Conservation (phyloP, 768 basidiomycete species). For the Cyclocybe aegerita region DNA sequence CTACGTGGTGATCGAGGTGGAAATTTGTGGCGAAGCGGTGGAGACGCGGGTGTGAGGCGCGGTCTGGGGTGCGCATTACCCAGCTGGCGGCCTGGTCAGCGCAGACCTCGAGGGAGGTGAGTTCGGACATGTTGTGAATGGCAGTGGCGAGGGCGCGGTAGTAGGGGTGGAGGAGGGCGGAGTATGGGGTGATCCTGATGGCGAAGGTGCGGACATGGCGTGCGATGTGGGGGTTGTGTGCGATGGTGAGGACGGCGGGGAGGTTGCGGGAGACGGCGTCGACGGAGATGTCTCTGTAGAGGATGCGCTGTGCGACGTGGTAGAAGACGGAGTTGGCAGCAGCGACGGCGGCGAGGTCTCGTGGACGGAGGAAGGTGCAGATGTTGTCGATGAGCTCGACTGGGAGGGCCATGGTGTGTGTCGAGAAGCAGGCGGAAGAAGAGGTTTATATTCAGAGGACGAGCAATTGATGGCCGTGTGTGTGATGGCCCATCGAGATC, state of each 20-base stretch:
- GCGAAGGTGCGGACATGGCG: slow-evolving; percentile 61
- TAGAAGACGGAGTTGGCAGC: slow-evolving; percentile 39
- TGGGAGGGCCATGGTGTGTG: slow-evolving; percentile 51
- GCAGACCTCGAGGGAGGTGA: slow-evolving; percentile 55
- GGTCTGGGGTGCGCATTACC: slow-evolving; percentile 39
- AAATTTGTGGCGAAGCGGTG: slow-evolving; percentile 60
- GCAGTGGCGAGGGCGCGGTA: slow-evolving; percentile 51
- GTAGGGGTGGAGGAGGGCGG: slow-evolving; percentile 43
- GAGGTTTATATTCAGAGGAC: too few relatives aligned
- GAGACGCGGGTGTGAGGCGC: slow-evolving; percentile 44
- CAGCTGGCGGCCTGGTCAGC: slow-evolving; percentile 54
- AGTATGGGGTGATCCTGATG: slow-evolving; percentile 45
- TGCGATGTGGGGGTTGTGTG: slow-evolving; percentile 55
- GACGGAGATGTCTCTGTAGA: slow-evolving; percentile 60
- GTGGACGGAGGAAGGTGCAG: slow-evolving; percentile 24
- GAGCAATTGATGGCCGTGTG: neutral
- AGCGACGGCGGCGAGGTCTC: slow-evolving; percentile 52
- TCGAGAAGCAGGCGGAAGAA: slow-evolving; percentile 6
- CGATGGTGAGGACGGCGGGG: slow-evolving; percentile 53
- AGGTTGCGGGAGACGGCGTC: slow-evolving; percentile 46
- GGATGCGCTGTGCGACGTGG: slow-evolving; percentile 53
- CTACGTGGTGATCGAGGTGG: slow-evolving; percentile 56
- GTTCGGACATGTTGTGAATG: slow-evolving; percentile 58
- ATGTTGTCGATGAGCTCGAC: slow-evolving; percentile 62
- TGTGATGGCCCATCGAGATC: slow-evolving; percentile 12